Evolutionary conservation across 169 alveolate genomes (phyloP), one percentile per base, ranked within the genome.

Genomic region (Plasmodium adleri): DNA sequence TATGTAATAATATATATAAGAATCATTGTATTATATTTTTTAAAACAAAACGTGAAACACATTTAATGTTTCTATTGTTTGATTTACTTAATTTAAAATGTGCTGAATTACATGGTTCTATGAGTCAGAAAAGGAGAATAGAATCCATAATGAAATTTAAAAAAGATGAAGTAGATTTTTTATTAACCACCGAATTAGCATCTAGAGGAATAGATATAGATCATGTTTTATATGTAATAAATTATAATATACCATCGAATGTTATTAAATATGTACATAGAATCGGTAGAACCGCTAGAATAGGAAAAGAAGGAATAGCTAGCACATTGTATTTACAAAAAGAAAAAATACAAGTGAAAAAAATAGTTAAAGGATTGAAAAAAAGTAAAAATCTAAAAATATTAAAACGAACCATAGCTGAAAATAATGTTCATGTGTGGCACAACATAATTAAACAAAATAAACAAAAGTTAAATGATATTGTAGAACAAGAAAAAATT

Each of bases 261-360:
- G 95, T 93, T n/a, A 78, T 96, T 7, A 95, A 96, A 85, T 98
- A 96, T 90, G 96, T 98, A 9, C 99, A 98, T 91, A 92, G 99
- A 74, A 97, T 98, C 15, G 99, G 99, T 13, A 93, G 99, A 63
- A 98, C 99, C 2, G 99, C 99, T 10, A 94, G 99, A 72, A 97
- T 97, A 67, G 98, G 99, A 2, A 94, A 94, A 43, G 91, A 92
- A 20, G 99, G 99, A 0, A 96, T 94, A 80, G 97, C 93, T 95
- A 96, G 96, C 89, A 98, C 96, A 92, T 96, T 78, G 95, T 98
- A 92, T 93, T 97, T 95, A 94, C 98, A 62, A 94, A 97, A 64
- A 88, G 99, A 96, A 96, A 89, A 96, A 49, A 71, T 92, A 5
- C 87, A 86, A 39, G 92, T 96, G 6, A 96, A 94, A 75, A 91